A percentile compares a stretch with the other conserved stretches of the same genome.
Conservation (phyloP, 108 stramenopile genomes). For the Skeletonema potamos region DNA sequence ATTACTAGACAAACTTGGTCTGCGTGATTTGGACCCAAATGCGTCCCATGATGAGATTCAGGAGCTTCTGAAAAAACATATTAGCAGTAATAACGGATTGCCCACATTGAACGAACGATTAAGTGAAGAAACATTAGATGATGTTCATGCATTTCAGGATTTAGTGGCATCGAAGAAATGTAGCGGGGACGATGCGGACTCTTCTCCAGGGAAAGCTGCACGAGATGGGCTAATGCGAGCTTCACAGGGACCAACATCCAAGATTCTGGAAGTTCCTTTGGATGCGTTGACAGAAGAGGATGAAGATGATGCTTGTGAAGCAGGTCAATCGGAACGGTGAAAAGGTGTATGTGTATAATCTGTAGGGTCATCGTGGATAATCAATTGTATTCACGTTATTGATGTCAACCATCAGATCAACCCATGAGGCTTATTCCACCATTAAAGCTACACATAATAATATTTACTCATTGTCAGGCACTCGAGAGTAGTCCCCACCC, state of each 20-base stretch:
- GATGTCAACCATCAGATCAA: too few species aligned
- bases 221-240: background rate
- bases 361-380: background rate
- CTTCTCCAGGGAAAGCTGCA: background rate
- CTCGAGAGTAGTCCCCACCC: slow-evolving; percentile 20
- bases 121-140: slow-evolving; percentile 73
- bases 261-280: background rate
- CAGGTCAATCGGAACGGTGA: background rate
- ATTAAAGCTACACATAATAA: background rate
- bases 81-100: slow-evolving; percentile 12
- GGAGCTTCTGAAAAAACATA: slow-evolving; percentile 19
- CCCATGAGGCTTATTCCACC: background rate
- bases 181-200: background rate
- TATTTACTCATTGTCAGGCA: slow-evolving; percentile 23
- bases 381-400: too few species aligned
- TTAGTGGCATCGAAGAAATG: slow-evolving; percentile 18
- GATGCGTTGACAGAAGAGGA: slow-evolving; percentile 2
- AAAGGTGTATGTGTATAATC: background rate
- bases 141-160: slow-evolving; percentile 70
- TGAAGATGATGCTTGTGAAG: slow-evolving; percentile 3
- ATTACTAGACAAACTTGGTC: slow-evolving; percentile 33
- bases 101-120: slow-evolving; percentile 66
- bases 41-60: slow-evolving; percentile 24
- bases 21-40: slow-evolving; percentile 33
- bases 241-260: background rate